Evolutionary conservation across 1,284 basidiomycete genomes (phyloP), one percentile per base, ranked within the genome.

Genomic region (Apiotrichum sp.): DNA sequence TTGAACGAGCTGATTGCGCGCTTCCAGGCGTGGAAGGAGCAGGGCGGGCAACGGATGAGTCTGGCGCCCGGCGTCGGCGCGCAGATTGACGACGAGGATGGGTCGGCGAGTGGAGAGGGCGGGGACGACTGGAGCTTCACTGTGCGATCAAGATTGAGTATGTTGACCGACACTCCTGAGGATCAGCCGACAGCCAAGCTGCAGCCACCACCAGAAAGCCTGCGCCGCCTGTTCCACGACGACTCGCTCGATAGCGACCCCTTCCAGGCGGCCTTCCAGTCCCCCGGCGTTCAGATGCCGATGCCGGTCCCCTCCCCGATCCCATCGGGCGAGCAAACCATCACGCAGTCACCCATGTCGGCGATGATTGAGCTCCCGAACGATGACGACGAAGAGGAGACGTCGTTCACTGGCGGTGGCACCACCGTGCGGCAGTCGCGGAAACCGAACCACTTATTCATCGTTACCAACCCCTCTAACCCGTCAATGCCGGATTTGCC

Each of bases 1-100:
- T 78, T 99, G n/a, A 87, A 86, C 65, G 95, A 98, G 58, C 80
- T 98, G 43, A 82, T 97, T 48, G 76, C 82, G 33, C 84, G 86
- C 35, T 88, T 88, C 66, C 83, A 86, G 54, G 76, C 80, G 0
- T 90, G 89, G 88, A 79, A 87, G 50, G 84, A 90, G 66, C 83
- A 83, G 51, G 89, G 87, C 1, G 90, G 88, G 2, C 85, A 86
- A 50, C 81, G 92, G 47, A 84, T 84, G 40, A 91, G 88, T 72
- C 79, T 97, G 48, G 86, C 85, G 1, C 67, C 74, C 1, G 76
- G 75, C 1, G 70, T 78, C 1, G 76, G 76, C 6, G 75, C 73
- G 1, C 70, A 63, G 31, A 59, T 70, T 6, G 71, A 72, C 32
- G 72, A 74, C 40, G 73, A 75, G 34, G 32, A 40, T n/a, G 49